Conservation (phyloP, 129 eudicot genomes). For the Pulicaria dysenterica region DNA sequence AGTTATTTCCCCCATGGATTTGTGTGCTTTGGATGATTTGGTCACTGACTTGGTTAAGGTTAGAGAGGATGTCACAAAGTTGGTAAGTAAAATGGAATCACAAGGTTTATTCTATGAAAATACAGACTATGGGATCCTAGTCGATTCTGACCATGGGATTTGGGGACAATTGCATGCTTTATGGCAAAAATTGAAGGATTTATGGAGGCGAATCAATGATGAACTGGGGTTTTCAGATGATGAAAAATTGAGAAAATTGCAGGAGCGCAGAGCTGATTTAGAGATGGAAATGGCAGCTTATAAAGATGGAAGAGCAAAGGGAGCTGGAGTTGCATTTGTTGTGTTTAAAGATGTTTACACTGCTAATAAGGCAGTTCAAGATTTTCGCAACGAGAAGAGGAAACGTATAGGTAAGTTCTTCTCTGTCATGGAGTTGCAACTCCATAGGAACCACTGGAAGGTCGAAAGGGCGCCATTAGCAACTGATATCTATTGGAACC, state of each 20-base stretch:
- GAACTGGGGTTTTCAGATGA: conserved; percentile 80
- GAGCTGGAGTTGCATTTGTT: conserved; percentile 97
- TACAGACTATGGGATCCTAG: conserved; percentile 31
- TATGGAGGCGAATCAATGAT: conserved; percentile 55
- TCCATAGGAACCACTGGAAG: conserved; percentile 94
- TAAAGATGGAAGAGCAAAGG: conserved; percentile 87
- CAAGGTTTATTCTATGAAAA: conserved; percentile 45
- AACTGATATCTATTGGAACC: conserved; percentile 95
- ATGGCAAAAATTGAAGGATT: conserved; percentile 59
- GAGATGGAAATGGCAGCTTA: conserved; percentile 97
- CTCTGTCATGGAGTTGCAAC: conserved; percentile 75
- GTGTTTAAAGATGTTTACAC: conserved; percentile 95
- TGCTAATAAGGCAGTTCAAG: conserved; percentile 88
- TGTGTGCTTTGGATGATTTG: conserved; percentile 89
- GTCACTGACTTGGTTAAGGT: conserved; percentile 81
- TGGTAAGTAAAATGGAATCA: conserved; percentile 73
- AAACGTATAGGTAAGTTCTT: conserved; percentile 82
- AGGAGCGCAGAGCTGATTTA: conserved; percentile 89
- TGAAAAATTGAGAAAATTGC: conserved; percentile 74
- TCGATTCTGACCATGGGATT: conserved; percentile 29
- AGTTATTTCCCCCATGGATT: conserved; percentile 90
- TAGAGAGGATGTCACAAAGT: conserved; percentile 69
- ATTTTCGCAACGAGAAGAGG: conserved; percentile 76
- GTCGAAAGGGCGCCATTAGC: conserved; percentile 96
- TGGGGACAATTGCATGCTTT: conserved; percentile 34